phyloP scores from a whole-genome alignment of 352 stramenopile genomes.

The Phytophthora tubulina region DNA sequence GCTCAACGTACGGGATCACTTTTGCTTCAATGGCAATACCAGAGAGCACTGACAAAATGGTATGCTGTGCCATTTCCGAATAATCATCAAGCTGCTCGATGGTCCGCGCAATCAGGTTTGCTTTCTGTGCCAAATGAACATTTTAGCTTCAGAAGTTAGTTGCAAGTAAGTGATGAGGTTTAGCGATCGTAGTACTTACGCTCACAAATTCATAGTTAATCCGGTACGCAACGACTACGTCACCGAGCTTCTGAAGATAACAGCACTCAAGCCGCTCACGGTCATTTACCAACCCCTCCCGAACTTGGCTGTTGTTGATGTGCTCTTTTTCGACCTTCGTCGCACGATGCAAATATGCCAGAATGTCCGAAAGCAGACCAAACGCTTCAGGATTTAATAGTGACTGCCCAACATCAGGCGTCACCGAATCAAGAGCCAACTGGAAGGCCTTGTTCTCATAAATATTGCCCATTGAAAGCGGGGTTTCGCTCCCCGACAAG shows the following conservation, averaged over 20 bases:
- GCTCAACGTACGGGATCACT: slow-evolving; percentile 64
- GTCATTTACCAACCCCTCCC: slow-evolving; percentile 13
- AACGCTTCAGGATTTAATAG: slow-evolving; percentile 66
- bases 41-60: slow-evolving; percentile 62
- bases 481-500: slow-evolving; percentile 49
- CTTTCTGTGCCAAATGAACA: slow-evolving; percentile 42
- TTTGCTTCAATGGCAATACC: slow-evolving; percentile 66
- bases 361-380: slow-evolving; percentile 51
- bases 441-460: slow-evolving; percentile 55
- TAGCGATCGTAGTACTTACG: slow-evolving; percentile 40
- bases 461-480: slow-evolving; percentile 20
- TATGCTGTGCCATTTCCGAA: slow-evolving; percentile 59
- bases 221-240: slow-evolving; percentile 51
- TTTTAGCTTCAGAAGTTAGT: slow-evolving; percentile 5
- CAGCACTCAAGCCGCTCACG: slow-evolving; percentile 48
- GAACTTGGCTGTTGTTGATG: slow-evolving; percentile 2
- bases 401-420: slow-evolving; percentile 28
- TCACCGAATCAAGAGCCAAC: slow-evolving; percentile 22
- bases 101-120: slow-evolving; percentile 47
- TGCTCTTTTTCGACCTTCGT: slow-evolving; percentile 26
- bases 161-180: neutral
- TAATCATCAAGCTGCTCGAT: slow-evolving; percentile 57
- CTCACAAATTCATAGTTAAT: slow-evolving; percentile 66
- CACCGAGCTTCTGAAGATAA: slow-evolving; percentile 62
- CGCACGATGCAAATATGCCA: slow-evolving; percentile 49